Evolutionary conservation across 2,329 filamentous ascomycete species (phyloP), one percentile per base, ranked within the genome.

Genomic region (Epichloe typhina): DNA sequence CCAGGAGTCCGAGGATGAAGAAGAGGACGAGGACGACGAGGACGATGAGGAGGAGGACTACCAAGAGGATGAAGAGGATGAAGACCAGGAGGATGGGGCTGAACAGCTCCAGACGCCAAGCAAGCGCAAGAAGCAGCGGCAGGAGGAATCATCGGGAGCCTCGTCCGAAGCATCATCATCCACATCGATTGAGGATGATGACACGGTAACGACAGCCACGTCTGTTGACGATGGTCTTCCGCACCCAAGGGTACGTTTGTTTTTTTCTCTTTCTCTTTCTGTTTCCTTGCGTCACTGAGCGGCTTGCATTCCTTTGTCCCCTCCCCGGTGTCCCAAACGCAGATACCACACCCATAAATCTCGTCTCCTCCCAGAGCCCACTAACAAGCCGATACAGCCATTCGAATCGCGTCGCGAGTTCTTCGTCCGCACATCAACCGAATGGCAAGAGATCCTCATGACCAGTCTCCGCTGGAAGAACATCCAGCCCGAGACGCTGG

Each of bases 381-480:
- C 50, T 46, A 46, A 55, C 43, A 7, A 43, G 33, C 70, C 72
- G 88, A 8, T 23, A 70, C 71, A 89, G 61, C 88, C 90, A 0
- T 98, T 98, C 61, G 93, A 98, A 64, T 83, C 82, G 2, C 77
- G 94, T 41, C 82, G 90, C 46, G 93, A 95, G 46, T 98, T 97
- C 76, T 97, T 95, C 70, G 80, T 79, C 15, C 81, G 93, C 43
- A 95, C 90, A 0, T 86, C 86, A 0, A 82, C 83, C 53, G 85
- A 90, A 57, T 98, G 93, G 93, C 91, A 97, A 66, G 86, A 89
- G 56, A 72, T 90, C 13, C 74, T 95, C 38, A 81, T 96, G 70
- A 84, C 84, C 2, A 83, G 78, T 56, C 70, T 93, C 52, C 79
- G 82, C 54, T 82, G 80, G 71, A 83, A 82, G 65, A 79, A 79